These are phyloP conservation scores for Mycena vulgaris DNA, from an alignment of 768 basidiomycete genomes.

Conservation along the genomic window DNA sequence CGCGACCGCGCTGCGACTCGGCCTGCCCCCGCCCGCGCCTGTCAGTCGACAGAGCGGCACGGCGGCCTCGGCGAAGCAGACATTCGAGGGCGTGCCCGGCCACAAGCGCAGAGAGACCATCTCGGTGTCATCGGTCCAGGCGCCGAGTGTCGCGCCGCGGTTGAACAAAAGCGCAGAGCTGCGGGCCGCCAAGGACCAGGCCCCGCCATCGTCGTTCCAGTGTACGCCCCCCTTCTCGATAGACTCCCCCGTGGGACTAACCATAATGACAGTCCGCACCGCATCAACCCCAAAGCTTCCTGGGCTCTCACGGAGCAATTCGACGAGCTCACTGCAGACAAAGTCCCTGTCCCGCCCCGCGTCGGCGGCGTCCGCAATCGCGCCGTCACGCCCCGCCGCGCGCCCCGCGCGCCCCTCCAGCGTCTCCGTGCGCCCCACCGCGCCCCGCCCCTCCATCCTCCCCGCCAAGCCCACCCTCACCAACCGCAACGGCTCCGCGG, in stretches of 20 bases:
- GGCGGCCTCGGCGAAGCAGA: conserved; percentile 55
- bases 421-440: conserved; percentile 37
- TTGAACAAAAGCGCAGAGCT: conserved; percentile 86
- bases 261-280: conserved; percentile 59
- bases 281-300: conserved; percentile 60
- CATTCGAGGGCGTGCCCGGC: conserved; percentile 87
- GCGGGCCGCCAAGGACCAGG: conserved; percentile 71
- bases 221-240: conserved; percentile 61
- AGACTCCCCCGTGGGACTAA: conserved; percentile 8
- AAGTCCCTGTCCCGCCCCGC: conserved; percentile 56
- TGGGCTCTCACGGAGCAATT: conserved; percentile 61
- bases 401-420: conserved; percentile 39
- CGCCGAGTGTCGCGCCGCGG: conserved; percentile 79
- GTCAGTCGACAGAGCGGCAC: conserved; percentile 56
- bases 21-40: conserved; percentile 61
- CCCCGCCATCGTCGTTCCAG: conserved; percentile 79
- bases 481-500: conserved; percentile 34
- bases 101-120: conserved; percentile 87
- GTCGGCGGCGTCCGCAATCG: conserved; percentile 54
- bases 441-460: conserved; percentile 32
- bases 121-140: conserved; percentile 74
- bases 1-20: conserved; percentile 80
- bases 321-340: conserved; percentile 49
- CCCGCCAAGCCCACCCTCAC: conserved; percentile 44
- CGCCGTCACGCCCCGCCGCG: conserved; percentile 28